phyloP scores from a whole-genome alignment of 2,329 filamentous ascomycete species.

The Sordariomycetes sp. region DNA sequence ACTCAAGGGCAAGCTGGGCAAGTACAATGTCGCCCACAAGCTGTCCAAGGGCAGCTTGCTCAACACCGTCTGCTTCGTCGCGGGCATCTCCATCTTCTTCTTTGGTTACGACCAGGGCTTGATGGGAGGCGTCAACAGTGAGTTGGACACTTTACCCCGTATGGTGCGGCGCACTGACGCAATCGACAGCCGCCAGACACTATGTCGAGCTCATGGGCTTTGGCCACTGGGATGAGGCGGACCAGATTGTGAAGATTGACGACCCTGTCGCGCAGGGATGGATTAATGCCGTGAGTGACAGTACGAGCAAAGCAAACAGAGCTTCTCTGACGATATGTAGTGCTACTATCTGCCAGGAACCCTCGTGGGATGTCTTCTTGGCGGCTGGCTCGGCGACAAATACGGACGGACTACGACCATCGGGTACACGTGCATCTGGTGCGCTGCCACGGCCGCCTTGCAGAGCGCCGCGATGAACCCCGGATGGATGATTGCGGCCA shows the following conservation, averaged over 20 bases:
- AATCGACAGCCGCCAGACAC: slow-evolving; percentile 47
- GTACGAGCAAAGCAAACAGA: too few relatives aligned
- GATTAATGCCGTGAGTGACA: slow-evolving; percentile 16
- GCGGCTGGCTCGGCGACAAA: slow-evolving; percentile 55
- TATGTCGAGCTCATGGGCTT: slow-evolving; percentile 59
- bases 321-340: too few relatives aligned
- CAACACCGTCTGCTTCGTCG: slow-evolving; percentile 53
- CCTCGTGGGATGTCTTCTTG: slow-evolving; percentile 51
- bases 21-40: slow-evolving; percentile 33
- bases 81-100: slow-evolving; percentile 59
- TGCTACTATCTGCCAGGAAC: slow-evolving; percentile 43
- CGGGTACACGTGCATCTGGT: slow-evolving; percentile 47
- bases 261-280: slow-evolving; percentile 27
- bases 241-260: slow-evolving; percentile 45
- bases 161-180: too few relatives aligned
- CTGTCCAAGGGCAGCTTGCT: slow-evolving; percentile 47
- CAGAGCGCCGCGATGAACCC: slow-evolving; percentile 53
- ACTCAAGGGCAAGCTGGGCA: slow-evolving; percentile 84
- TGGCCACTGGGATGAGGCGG: slow-evolving; percentile 44
- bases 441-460: slow-evolving; percentile 49
- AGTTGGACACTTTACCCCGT: too few relatives aligned
- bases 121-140: slow-evolving; percentile 61
- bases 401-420: slow-evolving; percentile 56
- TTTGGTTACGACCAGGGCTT: slow-evolving; percentile 51
- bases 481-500: slow-evolving; percentile 53